These are phyloP conservation scores for Phytophthora constricta DNA, from an alignment of 352 stramenopile species.

Conservation along the genomic window DNA sequence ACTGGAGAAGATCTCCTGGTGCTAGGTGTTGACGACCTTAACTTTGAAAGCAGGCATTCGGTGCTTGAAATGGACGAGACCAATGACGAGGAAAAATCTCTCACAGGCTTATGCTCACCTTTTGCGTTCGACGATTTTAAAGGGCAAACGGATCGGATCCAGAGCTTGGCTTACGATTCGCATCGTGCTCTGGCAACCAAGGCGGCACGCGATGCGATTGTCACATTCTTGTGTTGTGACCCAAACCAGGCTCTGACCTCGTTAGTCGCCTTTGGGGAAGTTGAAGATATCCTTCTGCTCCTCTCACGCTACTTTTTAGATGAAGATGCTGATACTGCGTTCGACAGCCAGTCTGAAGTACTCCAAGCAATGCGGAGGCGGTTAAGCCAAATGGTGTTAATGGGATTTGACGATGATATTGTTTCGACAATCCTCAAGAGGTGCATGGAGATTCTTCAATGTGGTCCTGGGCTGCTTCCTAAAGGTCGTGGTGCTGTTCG, in stretches of 20 bases:
- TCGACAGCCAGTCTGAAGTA: slow-evolving; percentile 31
- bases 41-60: slow-evolving; percentile 38
- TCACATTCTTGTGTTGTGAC: slow-evolving; percentile 42
- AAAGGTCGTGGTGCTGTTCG: slow-evolving; percentile 52
- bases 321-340: slow-evolving; percentile 21
- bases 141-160: slow-evolving; percentile 59
- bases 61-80: slow-evolving; percentile 65
- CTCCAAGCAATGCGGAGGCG: slow-evolving; percentile 32
- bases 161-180: slow-evolving; percentile 68
- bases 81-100: slow-evolving; percentile 59
- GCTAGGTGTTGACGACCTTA: slow-evolving; percentile 62
- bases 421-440: slow-evolving; percentile 27
- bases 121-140: slow-evolving; percentile 73
- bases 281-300: slow-evolving; percentile 52
- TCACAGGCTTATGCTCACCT: slow-evolving; percentile 69
- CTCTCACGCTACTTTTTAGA: slow-evolving; percentile 48
- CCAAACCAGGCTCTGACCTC: slow-evolving; percentile 11
- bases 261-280: slow-evolving; percentile 43
- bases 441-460: slow-evolving; percentile 48
- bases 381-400: slow-evolving; percentile 30
- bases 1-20: slow-evolving; percentile 66
- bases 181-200: slow-evolving; percentile 70
- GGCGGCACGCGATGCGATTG: slow-evolving; percentile 50
- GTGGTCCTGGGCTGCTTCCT: slow-evolving; percentile 36
- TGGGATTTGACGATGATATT: slow-evolving; percentile 27